phyloP scores from a whole-genome alignment of 352 stramenopile genomes.

The Pythium apleroticum region DNA sequence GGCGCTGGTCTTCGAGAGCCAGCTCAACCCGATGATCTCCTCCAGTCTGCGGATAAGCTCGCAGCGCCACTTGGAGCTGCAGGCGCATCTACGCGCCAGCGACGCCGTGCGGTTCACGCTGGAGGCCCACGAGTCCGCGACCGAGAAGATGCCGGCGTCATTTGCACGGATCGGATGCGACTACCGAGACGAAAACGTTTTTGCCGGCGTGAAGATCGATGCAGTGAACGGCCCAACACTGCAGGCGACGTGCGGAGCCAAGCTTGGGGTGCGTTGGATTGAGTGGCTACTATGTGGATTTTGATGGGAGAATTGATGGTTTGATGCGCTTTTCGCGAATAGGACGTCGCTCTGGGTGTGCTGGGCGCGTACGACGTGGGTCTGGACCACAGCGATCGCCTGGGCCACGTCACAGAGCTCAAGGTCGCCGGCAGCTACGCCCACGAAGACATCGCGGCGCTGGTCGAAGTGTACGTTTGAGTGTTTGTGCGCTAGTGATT shows the following conservation, averaged over 20 bases:
- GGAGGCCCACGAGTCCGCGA: slow-evolving; percentile 68
- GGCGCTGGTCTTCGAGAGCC: slow-evolving; percentile 61
- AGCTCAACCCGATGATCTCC: slow-evolving; percentile 66
- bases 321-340: neutral
- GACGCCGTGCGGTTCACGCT: slow-evolving; percentile 62
- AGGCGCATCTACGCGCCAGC: slow-evolving; percentile 64
- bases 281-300: neutral
- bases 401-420: slow-evolving; percentile 63
- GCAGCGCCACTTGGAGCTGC: slow-evolving; percentile 61
- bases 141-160: slow-evolving; percentile 61
- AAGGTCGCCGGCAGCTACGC: slow-evolving; percentile 59
- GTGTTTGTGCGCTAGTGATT: neutral
- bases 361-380: slow-evolving; percentile 78
- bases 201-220: slow-evolving; percentile 72
- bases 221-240: slow-evolving; percentile 78
- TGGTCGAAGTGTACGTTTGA: slow-evolving; percentile 70
- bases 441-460: slow-evolving; percentile 58
- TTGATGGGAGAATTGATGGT: slow-evolving; percentile 2
- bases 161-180: slow-evolving; percentile 75
- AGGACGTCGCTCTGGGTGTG: slow-evolving; percentile 44
- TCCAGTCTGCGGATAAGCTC: slow-evolving; percentile 67
- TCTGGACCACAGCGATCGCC: slow-evolving; percentile 71
- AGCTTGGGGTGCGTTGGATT: slow-evolving; percentile 35
- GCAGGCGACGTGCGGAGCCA: slow-evolving; percentile 52
- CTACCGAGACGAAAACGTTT: slow-evolving; percentile 44